These are phyloP conservation scores for Stereum hirsutum DNA, from an alignment of 1,284 basidiomycete genomes.

Conservation along the genomic window DNA sequence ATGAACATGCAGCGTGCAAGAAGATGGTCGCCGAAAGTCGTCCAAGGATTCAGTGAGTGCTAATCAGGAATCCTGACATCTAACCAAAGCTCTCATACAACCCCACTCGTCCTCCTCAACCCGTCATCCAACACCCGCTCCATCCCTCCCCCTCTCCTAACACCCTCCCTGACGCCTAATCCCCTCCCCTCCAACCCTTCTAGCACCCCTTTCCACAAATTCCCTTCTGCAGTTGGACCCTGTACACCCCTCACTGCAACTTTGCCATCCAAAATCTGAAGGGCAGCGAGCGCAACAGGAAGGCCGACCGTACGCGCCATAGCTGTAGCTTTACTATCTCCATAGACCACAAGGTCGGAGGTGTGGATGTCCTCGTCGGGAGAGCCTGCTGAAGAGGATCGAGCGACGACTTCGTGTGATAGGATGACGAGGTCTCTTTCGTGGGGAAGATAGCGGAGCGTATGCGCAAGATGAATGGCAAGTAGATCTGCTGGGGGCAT, in stretches of 20 bases:
- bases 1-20: too few relatives aligned
- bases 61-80: too few relatives aligned
- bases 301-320: conserved; percentile 90
- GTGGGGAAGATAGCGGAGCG: conserved; percentile 60
- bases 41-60: too few relatives aligned
- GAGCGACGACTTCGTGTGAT: conserved; percentile 70
- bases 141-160: conserved; percentile 19
- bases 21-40: too few relatives aligned
- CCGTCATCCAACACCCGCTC: conserved; percentile 18
- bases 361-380: conserved; percentile 54
- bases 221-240: conserved; percentile 49
- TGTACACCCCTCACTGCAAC: conserved; percentile 54
- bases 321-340: conserved; percentile 56
- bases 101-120: conserved; percentile 2
- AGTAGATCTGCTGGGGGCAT: conserved; percentile 72
- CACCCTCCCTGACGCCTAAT: conserved; percentile 56
- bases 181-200: conserved; percentile 51
- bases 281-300: conserved; percentile 74
- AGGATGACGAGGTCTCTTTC: conserved; percentile 89
- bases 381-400: not conserved
- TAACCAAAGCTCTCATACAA: not conserved
- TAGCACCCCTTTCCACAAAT: conserved; percentile 57
- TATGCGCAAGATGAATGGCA: conserved; percentile 65
- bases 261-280: conserved; percentile 63
- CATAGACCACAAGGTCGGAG: conserved; percentile 69